Percentiles rank a stretch among this genome's conserved stretches.
Evolutionary conservation across 2,329 filamentous ascomycete species (phyloP).

Genomic region (Penicillium expansum): DNA sequence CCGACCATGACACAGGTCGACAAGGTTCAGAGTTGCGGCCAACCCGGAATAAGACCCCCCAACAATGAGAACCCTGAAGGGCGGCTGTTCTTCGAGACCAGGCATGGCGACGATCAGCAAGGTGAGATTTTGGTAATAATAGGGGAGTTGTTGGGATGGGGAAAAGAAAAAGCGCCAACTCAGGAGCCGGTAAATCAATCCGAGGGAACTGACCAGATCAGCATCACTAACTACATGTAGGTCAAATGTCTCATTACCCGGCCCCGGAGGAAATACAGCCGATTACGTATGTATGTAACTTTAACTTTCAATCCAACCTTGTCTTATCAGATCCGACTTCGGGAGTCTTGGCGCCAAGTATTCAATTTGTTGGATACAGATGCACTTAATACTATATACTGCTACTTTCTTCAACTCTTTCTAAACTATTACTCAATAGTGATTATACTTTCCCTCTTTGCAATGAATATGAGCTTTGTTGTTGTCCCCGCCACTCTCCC

Average conservation of each 20-base stretch:
- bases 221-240: background rate
- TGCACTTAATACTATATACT: background rate
- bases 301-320: background rate
- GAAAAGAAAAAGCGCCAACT: background rate
- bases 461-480: constrained; percentile 37
- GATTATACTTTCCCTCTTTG: background rate
- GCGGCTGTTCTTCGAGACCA: constrained; percentile 18
- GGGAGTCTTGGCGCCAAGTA: constrained; percentile 5
- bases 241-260: background rate
- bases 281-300: background rate
- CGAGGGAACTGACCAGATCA: background rate
- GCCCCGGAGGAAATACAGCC: background rate
- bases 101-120: constrained; percentile 7
- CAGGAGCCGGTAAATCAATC: background rate
- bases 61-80: constrained; percentile 60
- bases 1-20: constrained; percentile 60
- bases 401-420: background rate
- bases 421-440: background rate
- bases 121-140: background rate
- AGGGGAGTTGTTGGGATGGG: background rate
- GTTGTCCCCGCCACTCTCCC: constrained; percentile 38
- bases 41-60: constrained; percentile 71
- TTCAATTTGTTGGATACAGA: background rate
- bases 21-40: constrained; percentile 62
- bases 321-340: constrained; percentile 11